A percentile compares a stretch with the other conserved stretches of the same genome.
phyloP scores from a whole-genome alignment of 2,329 filamentous ascomycete species.

The Xenosphaeropsis pyriputrescens region DNA sequence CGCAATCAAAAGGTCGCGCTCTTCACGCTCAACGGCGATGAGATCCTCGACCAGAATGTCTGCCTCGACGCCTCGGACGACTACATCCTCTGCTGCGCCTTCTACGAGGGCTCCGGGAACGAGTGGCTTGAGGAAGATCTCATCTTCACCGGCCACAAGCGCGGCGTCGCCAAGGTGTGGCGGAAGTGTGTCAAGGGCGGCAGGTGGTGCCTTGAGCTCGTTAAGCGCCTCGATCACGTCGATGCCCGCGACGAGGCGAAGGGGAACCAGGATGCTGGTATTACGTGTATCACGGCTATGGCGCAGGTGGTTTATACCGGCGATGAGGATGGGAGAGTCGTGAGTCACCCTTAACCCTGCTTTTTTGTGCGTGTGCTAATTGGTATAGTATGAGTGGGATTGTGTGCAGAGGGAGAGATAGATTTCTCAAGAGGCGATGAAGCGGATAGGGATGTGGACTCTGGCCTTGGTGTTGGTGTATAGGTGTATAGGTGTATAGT shows the following conservation, averaged over 20 bases:
- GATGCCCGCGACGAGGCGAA: conserved; percentile 34
- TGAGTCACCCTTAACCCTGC: conserved; percentile 30
- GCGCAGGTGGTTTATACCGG: conserved; percentile 79
- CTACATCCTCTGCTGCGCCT: conserved; percentile 67
- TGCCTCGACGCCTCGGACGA: conserved; percentile 55
- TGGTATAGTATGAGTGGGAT: neutral
- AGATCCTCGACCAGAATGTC: conserved; percentile 70
- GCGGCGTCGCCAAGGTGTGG: conserved; percentile 74
- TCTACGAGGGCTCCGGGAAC: conserved; percentile 84
- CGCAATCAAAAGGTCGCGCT: conserved; percentile 60
- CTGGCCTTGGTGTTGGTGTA: no score
- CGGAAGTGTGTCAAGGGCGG: conserved; percentile 39
- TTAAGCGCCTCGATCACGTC: conserved; percentile 70
- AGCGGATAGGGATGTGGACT: no score
- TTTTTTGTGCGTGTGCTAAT: neutral
- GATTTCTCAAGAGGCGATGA: neutral
- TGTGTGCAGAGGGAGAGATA: neutral
- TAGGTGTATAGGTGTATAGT: no score
- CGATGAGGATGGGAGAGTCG: conserved; percentile 84
- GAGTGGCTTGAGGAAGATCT: conserved; percentile 85
- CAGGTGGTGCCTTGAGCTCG: conserved; percentile 61
- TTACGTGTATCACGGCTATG: conserved; percentile 78
- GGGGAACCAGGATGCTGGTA: conserved; percentile 45
- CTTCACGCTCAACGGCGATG: conserved; percentile 76
- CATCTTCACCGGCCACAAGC: conserved; percentile 76